Evolutionary conservation across 208 protist genomes (phyloP).

Genomic region (Acanthamoeba comandoni): DNA sequence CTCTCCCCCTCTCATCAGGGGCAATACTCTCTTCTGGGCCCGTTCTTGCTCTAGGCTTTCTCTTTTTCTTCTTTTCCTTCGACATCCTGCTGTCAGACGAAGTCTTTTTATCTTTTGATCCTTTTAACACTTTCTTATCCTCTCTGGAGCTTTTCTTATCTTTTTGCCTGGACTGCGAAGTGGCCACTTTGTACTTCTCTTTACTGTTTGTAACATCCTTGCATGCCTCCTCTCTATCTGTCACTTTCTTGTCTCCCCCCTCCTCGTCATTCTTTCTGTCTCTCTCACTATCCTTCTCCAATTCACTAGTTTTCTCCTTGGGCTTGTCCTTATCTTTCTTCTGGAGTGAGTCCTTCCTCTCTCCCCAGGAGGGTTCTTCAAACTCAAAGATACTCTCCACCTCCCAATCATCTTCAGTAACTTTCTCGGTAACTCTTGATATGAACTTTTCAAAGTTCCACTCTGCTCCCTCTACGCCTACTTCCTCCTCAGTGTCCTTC

Average conservation of each 20-base stretch:
- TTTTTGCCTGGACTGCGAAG: not conserved
- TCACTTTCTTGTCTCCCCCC: not conserved
- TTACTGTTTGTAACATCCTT: conserved; percentile 2
- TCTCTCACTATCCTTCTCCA: no score
- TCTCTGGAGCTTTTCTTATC: conserved; percentile 1
- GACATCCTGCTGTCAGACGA: no score
- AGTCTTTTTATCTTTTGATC: no score
- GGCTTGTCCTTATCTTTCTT: not conserved
- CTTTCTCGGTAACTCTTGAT: not conserved
- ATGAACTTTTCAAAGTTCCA: not conserved
- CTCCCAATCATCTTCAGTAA: conserved; percentile 31
- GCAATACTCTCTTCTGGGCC: no score
- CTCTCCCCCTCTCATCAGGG: no score
- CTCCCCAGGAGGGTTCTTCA: conserved; percentile 1
- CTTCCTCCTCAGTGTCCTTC: conserved; percentile 27
- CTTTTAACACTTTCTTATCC: not conserved
- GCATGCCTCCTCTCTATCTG: no score
- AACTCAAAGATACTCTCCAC: conserved; percentile 2
- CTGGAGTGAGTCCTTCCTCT: not conserved
- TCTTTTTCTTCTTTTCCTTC: no score
- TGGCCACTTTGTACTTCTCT: conserved; percentile 10
- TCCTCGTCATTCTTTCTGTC: not conserved
- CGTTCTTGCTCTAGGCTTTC: no score
- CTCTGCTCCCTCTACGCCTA: conserved; percentile 42
- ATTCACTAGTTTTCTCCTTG: not conserved